Base-by-base conservation (phyloP, 2,329 filamentous ascomycete genomes). In the Xylaria sp. region DNA sequence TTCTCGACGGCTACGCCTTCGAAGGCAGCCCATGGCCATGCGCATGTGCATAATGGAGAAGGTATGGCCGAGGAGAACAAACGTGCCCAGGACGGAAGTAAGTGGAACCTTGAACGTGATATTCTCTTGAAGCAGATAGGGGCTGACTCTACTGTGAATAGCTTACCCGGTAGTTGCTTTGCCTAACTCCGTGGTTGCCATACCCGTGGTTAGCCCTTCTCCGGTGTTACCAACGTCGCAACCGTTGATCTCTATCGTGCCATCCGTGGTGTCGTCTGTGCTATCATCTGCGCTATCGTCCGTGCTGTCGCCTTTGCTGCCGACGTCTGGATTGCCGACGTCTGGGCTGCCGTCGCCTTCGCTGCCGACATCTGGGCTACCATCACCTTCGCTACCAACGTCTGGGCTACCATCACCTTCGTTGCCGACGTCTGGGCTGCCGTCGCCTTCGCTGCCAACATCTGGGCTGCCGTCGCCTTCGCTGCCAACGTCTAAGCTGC, bases 1-100 rank as follows among this genome's bases (percentile, higher is more conserved):
- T 58, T 58, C 55, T 58, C 55, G 23, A 58, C 55, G 23, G 37
- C 37, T 21, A n/a, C 37, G 37, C 21, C 55, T 58, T 16, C 10
- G 16, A 58, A 58, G 25, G 32, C 32, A 35, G 32, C 8, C 32
- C 32, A 35, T 10, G 32, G 29, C 40, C 40, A 44, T 10, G 29
- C 4, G 10, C n/a, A 55, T 5, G 13, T 23, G 47, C 47, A 48
- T 23, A 10, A 12, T 21, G 27, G 27, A 18, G 27, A 21, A 18
- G 18, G 12, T 35, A 13, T 29, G 2, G 5, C 51, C 27, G 27
- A 35, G 1, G 18, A 54, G 13, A 35, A n/a, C 51, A 54, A 58
- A 29, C 35, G 13, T n/a, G 21, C 6, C 35, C 8, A 37, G 3
- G 55, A 27, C 10, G 55, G 6, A 44, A 29, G 55, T 58, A 44